Evolutionary conservation across 2,329 filamentous ascomycete species (phyloP), one percentile per base, ranked within the genome.

Genomic region (Colletotrichum sp.): DNA sequence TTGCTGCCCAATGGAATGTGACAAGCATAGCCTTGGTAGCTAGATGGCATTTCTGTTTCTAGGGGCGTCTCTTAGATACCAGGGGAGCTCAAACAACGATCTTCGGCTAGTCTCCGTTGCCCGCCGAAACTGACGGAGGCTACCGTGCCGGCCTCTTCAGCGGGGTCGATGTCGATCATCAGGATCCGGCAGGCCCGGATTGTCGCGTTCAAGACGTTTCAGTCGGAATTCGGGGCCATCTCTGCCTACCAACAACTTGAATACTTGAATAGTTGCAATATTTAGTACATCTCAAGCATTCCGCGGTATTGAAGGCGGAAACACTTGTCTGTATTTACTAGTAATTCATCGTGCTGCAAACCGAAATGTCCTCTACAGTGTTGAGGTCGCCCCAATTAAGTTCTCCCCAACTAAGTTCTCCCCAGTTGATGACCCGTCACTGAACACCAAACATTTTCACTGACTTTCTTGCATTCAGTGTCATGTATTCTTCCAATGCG

Each of bases 191-290:
- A 2, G 44, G n/a, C 6, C 44, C 44, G n/a, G n/a, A 52, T 52
- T 21, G n/a, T 21, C 6, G n/a, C 44, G 12, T 8, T 52, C 3
- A 52, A 21, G n/a, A 52, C 10, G 3, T 52, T 21, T 21, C 6
- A 21, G 44, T 21, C 10, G 44, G n/a, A 21, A 52, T 21, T 52
- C 0, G 10, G 10, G 3, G 18, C n/a, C 10, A 21, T 52, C 9
- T 52, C 10, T 52, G n/a, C 44, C n/a, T 8, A 13, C 6, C 6
- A 13, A 1, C 0, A 5, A 52, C 0, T 13, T 21, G 9, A 52
- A 52, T 13, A 4, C n/a, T 1, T 13, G 4, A 2, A 49, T 6
- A 8, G 1, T 2, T 21, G 2, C 3, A 52, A 52, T 0, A 0
- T 21, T 3, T 3, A 52, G 10, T 13, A 21, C 44, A 49, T 52